These are phyloP conservation scores for Rosa rugosa DNA, from an alignment of 306 rosid genomes.

Conservation along the genomic window DNA sequence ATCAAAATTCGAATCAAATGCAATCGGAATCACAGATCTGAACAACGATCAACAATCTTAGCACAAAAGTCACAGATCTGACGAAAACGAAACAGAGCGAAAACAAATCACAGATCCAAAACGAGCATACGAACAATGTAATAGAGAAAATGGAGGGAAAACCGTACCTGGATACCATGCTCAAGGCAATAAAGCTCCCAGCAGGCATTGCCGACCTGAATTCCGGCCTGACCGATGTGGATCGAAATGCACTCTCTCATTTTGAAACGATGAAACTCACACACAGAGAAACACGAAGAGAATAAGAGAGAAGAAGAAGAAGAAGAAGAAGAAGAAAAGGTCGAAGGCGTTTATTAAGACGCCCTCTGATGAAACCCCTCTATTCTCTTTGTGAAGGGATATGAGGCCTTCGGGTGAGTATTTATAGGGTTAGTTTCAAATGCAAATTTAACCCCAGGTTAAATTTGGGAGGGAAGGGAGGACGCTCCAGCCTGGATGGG, in stretches of 20 bases:
- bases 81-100: neutral
- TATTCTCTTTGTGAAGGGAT: neutral
- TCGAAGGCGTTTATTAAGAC: constrained; percentile 86
- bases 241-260: constrained; percentile 96
- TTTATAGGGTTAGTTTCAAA: constrained; percentile 28
- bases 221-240: constrained; percentile 98
- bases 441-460: neutral
- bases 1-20: neutral
- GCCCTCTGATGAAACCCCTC: constrained; percentile 40
- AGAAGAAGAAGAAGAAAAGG: constrained; percentile 1
- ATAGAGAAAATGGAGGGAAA: neutral
- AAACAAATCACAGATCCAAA: neutral
- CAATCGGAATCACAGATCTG: neutral
- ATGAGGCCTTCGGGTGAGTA: neutral
- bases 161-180: constrained; percentile 75
- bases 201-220: constrained; percentile 96
- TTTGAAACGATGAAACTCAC: constrained; percentile 13
- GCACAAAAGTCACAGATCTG: constrained; percentile 1
- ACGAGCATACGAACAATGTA: neutral
- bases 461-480: neutral
- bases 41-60: neutral
- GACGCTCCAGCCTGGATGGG: neutral
- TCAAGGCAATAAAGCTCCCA: constrained; percentile 98
- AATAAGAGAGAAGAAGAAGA: neutral
- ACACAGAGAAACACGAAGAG: neutral